phyloP scores from a whole-genome alignment of 371 early-diverging fungal genomes.

The Circinella minor region DNA sequence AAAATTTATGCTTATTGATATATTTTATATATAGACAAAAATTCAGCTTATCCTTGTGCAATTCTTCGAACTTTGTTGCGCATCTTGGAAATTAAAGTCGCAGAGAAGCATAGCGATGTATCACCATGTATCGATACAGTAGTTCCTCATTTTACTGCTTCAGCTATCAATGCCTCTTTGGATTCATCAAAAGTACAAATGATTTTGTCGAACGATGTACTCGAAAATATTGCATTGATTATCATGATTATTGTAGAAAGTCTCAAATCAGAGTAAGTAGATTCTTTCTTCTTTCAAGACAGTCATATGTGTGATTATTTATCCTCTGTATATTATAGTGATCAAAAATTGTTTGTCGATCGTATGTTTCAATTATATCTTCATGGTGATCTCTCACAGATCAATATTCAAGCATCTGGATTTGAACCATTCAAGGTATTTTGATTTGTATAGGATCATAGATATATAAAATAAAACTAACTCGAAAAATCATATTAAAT shows the following conservation, averaged over 20 bases:
- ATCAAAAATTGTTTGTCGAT: slow-evolving; percentile 54
- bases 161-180: slow-evolving; percentile 52
- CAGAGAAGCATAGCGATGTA: slow-evolving; percentile 49
- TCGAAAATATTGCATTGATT: slow-evolving; percentile 51
- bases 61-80: slow-evolving; percentile 48
- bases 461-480: no score
- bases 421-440: slow-evolving; percentile 32
- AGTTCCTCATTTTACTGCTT: slow-evolving; percentile 51
- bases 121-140: slow-evolving; percentile 48
- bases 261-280: slow-evolving; percentile 47
- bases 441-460: no score
- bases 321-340: slow-evolving; percentile 19
- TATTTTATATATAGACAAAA: slow-evolving; percentile 5
- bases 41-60: slow-evolving; percentile 44
- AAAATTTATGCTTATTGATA: not conserved
- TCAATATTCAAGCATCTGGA: slow-evolving; percentile 11
- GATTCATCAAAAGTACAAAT: slow-evolving; percentile 21
- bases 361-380: slow-evolving; percentile 53
- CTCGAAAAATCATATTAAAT: no score
- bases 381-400: slow-evolving; percentile 43
- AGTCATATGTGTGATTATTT: not conserved
- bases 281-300: not conserved
- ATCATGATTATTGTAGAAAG: slow-evolving; percentile 51
- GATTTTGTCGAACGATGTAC: slow-evolving; percentile 32
- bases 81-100: slow-evolving; percentile 47